phyloP scores from a whole-genome alignment of 148 eudicot species.

The Arbutus unedo region DNA sequence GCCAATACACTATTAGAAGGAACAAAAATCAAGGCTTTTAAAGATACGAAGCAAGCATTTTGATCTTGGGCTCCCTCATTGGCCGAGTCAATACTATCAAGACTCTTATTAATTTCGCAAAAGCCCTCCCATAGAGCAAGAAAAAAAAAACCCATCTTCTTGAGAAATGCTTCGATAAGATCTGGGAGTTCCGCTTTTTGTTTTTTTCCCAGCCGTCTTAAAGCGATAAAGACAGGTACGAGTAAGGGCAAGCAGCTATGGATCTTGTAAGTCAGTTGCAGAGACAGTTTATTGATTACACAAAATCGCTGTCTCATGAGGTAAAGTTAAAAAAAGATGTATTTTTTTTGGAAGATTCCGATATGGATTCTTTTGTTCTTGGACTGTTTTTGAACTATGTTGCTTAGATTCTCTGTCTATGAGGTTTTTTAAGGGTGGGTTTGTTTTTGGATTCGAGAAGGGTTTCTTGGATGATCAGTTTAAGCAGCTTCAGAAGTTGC shows the following conservation, averaged over 20 bases:
- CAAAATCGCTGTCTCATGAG: slow-evolving; percentile 32
- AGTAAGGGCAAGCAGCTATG: slow-evolving; percentile 26
- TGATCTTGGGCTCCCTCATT: neutral
- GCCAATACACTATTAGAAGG: too few species aligned
- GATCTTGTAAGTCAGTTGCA: slow-evolving; percentile 33
- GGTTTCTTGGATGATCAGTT: slow-evolving; percentile 71
- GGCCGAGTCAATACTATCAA: neutral
- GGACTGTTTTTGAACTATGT: neutral
- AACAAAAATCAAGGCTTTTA: too few species aligned
- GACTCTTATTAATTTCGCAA: neutral
- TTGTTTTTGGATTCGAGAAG: slow-evolving; percentile 22
- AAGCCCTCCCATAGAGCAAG: neutral
- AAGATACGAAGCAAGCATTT: too few species aligned
- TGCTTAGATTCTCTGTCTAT: neutral
- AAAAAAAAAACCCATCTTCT: neutral
- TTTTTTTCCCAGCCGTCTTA: neutral
- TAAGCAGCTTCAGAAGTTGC: slow-evolving; percentile 56
- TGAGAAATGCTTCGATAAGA: neutral
- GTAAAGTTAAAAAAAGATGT: slow-evolving; percentile 7
- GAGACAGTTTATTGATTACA: slow-evolving; percentile 37
- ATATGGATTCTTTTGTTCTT: slow-evolving; percentile 12
- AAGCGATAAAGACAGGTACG: neutral
- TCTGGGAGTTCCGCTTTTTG: neutral
- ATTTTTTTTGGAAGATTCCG: neutral
- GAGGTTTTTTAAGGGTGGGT: slow-evolving; percentile 6